Percentiles rank a stretch among this genome's conserved stretches.
Conservation (phyloP, 176 grass and related monocot genomes). For the Tillandsia fasciculata region DNA sequence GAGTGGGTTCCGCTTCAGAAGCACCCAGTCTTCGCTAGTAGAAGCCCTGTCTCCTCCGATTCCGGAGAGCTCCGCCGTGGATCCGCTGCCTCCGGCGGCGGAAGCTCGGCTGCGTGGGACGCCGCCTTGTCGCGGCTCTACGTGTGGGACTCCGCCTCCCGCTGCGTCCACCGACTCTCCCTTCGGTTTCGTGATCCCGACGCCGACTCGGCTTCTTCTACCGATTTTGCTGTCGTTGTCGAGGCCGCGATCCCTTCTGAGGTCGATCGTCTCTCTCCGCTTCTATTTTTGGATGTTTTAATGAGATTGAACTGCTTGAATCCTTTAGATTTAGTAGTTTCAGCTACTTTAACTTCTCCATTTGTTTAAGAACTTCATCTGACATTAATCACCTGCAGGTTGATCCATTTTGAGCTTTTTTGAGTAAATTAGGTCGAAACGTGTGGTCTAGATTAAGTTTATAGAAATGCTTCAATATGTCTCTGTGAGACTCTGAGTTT, state of each 20-base stretch:
- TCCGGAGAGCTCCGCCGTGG: background rate
- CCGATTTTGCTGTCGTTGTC: constrained; percentile 30
- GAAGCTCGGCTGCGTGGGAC: constrained; percentile 50
- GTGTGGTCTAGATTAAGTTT: too few relatives aligned
- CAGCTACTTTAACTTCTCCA: background rate
- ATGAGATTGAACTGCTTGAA: background rate
- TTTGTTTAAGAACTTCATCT: too few relatives aligned
- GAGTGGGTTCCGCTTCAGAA: constrained; percentile 39
- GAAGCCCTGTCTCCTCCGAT: background rate
- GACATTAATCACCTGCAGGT: too few relatives aligned
- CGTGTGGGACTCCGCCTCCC: constrained; percentile 45
- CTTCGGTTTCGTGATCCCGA: constrained; percentile 53
- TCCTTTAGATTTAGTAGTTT: background rate
- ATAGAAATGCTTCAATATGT: too few relatives aligned
- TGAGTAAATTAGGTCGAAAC: too few relatives aligned
- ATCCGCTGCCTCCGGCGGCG: background rate
- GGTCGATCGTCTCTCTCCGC: constrained; percentile 29
- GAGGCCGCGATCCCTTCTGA: constrained; percentile 77
- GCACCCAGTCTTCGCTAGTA: constrained; percentile 29
- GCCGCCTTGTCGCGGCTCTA: constrained; percentile 57
- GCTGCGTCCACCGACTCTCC: constrained; percentile 46
- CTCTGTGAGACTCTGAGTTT: too few relatives aligned
- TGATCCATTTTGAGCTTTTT: too few relatives aligned
- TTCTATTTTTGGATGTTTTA: background rate
- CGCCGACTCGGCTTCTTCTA: constrained; percentile 13